Conservation (phyloP, 805 yeast species). For the Kuraishia hungarica region DNA sequence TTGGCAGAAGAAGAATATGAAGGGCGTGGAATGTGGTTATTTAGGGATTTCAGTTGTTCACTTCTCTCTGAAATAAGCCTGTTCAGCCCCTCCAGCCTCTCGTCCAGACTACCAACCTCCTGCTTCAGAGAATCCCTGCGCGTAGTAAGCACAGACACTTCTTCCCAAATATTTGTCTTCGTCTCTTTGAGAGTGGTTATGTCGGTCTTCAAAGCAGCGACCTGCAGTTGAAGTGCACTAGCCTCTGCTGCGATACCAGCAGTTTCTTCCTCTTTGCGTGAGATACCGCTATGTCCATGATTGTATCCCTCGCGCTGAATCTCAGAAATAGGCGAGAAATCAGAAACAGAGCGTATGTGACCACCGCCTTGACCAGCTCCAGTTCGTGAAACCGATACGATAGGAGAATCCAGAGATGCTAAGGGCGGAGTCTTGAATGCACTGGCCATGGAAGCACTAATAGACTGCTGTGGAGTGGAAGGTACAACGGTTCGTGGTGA, state of each 20-base stretch:
- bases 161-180: constrained; percentile 36
- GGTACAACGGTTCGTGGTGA: neutral
- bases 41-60: neutral
- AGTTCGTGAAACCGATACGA: neutral
- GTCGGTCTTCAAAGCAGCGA: constrained; percentile 27
- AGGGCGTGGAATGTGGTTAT: neutral
- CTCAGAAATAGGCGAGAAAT: neutral
- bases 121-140: constrained; percentile 36
- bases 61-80: constrained; percentile 1
- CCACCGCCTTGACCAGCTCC: neutral
- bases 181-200: constrained; percentile 27
- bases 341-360: constrained; percentile 6
- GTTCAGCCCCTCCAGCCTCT: constrained; percentile 10
- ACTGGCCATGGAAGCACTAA: neutral
- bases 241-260: neutral
- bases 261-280: neutral
- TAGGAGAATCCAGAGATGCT: neutral
- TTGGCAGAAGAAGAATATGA: neutral
- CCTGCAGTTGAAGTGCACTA: neutral
- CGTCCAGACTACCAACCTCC: constrained; percentile 28
- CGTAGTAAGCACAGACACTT: constrained; percentile 39
- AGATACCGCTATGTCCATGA: constrained; percentile 16
- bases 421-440: constrained; percentile 1
- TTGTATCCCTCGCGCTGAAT: neutral
- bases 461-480: neutral